Percentiles rank a stretch among this genome's conserved stretches.
These are phyloP conservation scores for Raffaelea albimanens DNA, from an alignment of 2,329 filamentous ascomycete genomes.

Conservation along the genomic window DNA sequence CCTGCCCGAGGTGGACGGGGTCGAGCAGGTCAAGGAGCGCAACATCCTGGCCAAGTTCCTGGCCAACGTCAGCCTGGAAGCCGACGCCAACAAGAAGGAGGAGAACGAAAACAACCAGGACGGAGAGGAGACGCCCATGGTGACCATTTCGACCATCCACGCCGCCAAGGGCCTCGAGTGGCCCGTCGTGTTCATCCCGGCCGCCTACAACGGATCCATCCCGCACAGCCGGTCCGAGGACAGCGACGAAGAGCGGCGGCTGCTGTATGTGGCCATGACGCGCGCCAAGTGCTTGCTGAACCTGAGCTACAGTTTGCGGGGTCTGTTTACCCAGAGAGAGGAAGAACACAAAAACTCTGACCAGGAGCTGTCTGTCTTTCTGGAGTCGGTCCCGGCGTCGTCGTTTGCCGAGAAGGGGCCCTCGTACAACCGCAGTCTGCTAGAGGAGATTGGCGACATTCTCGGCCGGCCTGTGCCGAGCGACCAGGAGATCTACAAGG, in stretches of 20 bases:
- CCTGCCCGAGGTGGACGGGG: slow-evolving; percentile 59
- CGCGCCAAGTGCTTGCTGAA: slow-evolving; percentile 80
- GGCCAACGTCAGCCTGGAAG: slow-evolving; percentile 81
- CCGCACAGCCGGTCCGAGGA: slow-evolving; percentile 84
- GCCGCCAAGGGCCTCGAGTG: slow-evolving; percentile 94
- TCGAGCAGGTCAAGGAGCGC: slow-evolving; percentile 59
- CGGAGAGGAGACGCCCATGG: slow-evolving; percentile 45
- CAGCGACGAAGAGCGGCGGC: slow-evolving; percentile 72
- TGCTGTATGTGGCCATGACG: slow-evolving; percentile 96
- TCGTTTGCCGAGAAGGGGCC: slow-evolving; percentile 55
- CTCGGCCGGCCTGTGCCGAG: slow-evolving; percentile 53
- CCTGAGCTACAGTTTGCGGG: slow-evolving; percentile 53
- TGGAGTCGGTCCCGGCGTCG: slow-evolving; percentile 45
- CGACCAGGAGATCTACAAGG: slow-evolving; percentile 42
- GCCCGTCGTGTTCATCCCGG: slow-evolving; percentile 90
- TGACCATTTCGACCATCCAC: slow-evolving; percentile 94
- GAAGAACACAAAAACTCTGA: neutral
- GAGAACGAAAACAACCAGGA: slow-evolving; percentile 39
- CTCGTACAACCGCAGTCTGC: slow-evolving; percentile 50
- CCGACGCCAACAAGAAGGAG: slow-evolving; percentile 61
- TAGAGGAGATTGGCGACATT: slow-evolving; percentile 62
- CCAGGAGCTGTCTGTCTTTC: slow-evolving; percentile 58
- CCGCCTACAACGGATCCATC: slow-evolving; percentile 81
- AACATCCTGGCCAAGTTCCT: slow-evolving; percentile 65
- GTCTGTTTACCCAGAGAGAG: neutral